Evolutionary conservation across 2,329 filamentous ascomycete species (phyloP), one percentile per base, ranked within the genome.

Genomic region (Magnaporthiopsis incrustans): DNA sequence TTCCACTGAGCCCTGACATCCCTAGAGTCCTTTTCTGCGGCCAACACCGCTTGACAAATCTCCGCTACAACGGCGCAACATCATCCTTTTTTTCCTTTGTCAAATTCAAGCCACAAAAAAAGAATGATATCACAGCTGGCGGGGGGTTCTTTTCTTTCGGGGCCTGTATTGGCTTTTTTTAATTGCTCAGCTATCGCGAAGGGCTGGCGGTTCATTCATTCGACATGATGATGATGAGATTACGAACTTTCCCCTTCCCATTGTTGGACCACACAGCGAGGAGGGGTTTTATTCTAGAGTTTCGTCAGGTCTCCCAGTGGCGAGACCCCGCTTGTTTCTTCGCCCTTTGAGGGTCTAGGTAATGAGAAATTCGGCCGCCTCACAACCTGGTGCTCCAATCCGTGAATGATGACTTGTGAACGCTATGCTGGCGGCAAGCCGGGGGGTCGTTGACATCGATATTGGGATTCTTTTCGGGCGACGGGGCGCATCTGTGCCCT

Each of bases 321-420:
- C 69, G 65, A 59, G 69, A 64, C 63, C 66, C 64, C 66, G 67
- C 65, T 64, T 68, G 68, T 69, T 68, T 70, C 70, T 67, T 69
- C 68, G 70, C 72, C 73, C 71, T 71, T 69, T 68, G 73, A 69
- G 71, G 74, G 69, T 71, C 67, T 71, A 70, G 70, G 72, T 72
- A 76, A 76, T 75, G 73, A 73, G 71, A 75, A 69, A 74, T 71
- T 73, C 72, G 73, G 75, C 74, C 74, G 71, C 72, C 74, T 75
- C 75, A 71, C 26, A 64, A 18, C 27, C 44, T 44, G 30, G 18
- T n/a, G 44, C 44, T 53, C 18, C 44, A n/a, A 53, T 11, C 22
- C 3, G 18, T 53, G 44, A 22, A n/a, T 18, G 7, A 10, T 10
- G 18, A 53, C 7, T 25, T 22, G 22, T 53, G 44, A 25, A 10